Conservation (phyloP, 768 basidiomycete genomes). For the Termitomyces sp. region DNA sequence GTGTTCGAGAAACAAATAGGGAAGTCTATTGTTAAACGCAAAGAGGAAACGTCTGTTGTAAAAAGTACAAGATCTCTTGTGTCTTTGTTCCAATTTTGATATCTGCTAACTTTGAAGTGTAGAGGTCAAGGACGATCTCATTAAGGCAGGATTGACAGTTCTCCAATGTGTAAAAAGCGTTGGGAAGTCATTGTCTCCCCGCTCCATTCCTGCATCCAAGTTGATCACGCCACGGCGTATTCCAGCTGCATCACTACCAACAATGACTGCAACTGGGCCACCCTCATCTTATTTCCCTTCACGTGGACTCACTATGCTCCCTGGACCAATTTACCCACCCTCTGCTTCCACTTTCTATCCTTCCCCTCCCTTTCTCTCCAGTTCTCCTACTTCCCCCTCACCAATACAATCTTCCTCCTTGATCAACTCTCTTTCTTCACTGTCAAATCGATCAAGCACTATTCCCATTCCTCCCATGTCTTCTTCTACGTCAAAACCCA, state of each 20-base stretch:
- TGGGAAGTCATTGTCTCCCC: conserved; percentile 16
- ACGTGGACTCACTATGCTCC: neutral
- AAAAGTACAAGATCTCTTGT: conserved; percentile 20
- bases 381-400: conserved; percentile 1
- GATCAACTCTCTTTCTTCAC: neutral
- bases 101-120: neutral
- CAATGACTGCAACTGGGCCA: neutral
- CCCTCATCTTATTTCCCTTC: neutral
- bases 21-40: conserved; percentile 13
- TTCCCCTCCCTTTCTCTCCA: neutral
- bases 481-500: conserved; percentile 39
- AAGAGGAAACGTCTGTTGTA: conserved; percentile 18
- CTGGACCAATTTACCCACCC: neutral
- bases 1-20: conserved; percentile 15
- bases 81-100: neutral
- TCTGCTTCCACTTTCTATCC: neutral
- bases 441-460: conserved; percentile 4
- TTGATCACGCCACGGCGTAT: conserved; percentile 1
- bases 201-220: conserved; percentile 8
- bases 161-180: conserved; percentile 36
- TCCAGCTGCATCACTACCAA: conserved; percentile 2
- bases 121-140: conserved; percentile 25
- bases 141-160: conserved; percentile 33
- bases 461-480: conserved; percentile 8
- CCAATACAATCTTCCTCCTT: neutral